Conservation (phyloP, 2,329 filamentous ascomycete species). For the Aspergillus fijiensis region DNA sequence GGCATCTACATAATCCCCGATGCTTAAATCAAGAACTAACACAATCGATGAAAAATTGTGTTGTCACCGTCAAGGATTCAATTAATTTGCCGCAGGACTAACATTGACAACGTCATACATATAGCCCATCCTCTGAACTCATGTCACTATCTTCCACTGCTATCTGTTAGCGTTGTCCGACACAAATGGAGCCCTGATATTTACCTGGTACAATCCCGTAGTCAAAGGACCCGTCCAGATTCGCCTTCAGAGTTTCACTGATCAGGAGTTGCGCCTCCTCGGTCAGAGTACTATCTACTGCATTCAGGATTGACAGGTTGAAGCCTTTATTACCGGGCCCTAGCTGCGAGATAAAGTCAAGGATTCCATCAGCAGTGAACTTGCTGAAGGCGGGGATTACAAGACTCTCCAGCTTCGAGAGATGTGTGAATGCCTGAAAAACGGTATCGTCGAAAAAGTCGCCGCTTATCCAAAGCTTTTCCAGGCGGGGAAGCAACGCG, state of each 20-base stretch:
- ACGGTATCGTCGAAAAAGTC: conserved; percentile 30
- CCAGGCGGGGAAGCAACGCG: conserved; percentile 30
- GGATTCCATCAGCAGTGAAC: conserved; percentile 32
- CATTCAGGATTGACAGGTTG: conserved; percentile 30
- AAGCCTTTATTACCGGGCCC: conserved; percentile 32
- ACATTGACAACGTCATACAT: conserved; percentile 10
- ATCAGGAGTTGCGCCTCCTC: conserved; percentile 32
- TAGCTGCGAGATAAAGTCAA: conserved; percentile 32
- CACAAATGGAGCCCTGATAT: neutral
- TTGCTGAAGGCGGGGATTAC: conserved; percentile 33
- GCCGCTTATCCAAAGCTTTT: conserved; percentile 35
- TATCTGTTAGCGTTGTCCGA: conserved; percentile 11
- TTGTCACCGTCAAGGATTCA: neutral
- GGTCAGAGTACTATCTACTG: conserved; percentile 21
- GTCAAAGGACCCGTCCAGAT: conserved; percentile 26
- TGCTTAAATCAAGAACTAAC: too few species aligned
- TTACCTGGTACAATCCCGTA: conserved; percentile 24
- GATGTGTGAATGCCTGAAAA: conserved; percentile 24
- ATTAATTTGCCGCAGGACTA: neutral
- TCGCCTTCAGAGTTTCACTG: conserved; percentile 23
- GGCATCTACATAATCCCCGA: too few species aligned
- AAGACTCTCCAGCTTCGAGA: conserved; percentile 31
- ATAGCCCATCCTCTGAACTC: conserved; percentile 20
- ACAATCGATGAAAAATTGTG: neutral
- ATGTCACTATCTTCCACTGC: conserved; percentile 26